Base-by-base conservation (phyloP, 2,329 filamentous ascomycete genomes). In the Leptosphaerulina australis region DNA sequence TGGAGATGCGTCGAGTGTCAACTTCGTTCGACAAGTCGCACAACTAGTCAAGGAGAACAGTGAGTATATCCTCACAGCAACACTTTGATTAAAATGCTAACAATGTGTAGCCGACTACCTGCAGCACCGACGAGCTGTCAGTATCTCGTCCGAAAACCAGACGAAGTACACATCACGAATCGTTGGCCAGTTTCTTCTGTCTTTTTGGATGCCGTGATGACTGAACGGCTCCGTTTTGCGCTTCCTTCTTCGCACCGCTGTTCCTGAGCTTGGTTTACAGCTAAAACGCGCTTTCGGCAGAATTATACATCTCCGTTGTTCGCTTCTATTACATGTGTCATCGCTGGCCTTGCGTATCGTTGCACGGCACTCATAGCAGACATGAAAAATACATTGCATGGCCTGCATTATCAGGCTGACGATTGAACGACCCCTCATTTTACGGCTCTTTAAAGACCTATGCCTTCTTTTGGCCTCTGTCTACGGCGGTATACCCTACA, bases 181-280 rank as follows among this genome's bases (percentile, higher is more conserved):
- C 26, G 70, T 77, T 7, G 72, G 74, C n/a, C 66, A 72, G 15
- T 78, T 79, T 54, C 44, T 79, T 43, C 59, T 77, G 9, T 68
- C 66, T 5, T 70, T 70, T 54, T 70, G 67, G 67, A 54, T 68
- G 33, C 67, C 67, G 9, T 52, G 52, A 44, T 54, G 22, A 48
- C 44, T 25, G 12, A 21, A 34, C 31, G 17, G 21, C 25, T 46
- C 15, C 28, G 20, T 24, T 25, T 18, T 18, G 12, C n/a, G 17
- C 12, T 37, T 17, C n/a, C 18, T 37, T 24, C 5, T 24, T 8
- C 11, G 17, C 26, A 10, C 12, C n/a, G 2, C 25, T 14, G 5
- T n/a, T 20, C 33, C 9, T 36, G 11, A 26, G n/a, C 12, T 4
- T 11, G 14, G 14, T 21, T 6, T 5, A 21, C 10, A 4, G 34